Percentiles rank a stretch among this genome's conserved stretches.
Conservation (phyloP, 345 rosid genomes). For the Rubroshorea leprosula region DNA sequence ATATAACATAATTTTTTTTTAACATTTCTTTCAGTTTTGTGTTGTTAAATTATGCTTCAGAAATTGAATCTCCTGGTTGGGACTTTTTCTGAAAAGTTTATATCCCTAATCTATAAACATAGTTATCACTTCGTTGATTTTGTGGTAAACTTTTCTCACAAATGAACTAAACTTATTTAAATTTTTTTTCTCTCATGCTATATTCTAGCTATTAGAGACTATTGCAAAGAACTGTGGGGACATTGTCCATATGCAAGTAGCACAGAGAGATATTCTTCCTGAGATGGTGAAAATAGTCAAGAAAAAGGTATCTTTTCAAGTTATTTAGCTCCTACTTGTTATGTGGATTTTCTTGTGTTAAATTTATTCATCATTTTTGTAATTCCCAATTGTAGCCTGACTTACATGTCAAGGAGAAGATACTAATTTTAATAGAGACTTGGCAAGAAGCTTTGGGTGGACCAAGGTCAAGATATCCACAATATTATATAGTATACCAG, state of each 20-base stretch:
- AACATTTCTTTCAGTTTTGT: too few species aligned
- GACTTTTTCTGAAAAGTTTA: not conserved
- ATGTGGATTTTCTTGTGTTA: constrained; percentile 7
- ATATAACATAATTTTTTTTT: too few species aligned
- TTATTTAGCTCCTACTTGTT: constrained; percentile 9
- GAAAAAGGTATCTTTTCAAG: constrained; percentile 68
- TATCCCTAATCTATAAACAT: not conserved
- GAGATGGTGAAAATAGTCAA: constrained; percentile 91
- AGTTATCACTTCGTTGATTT: constrained; percentile 3
- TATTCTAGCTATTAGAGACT: constrained; percentile 83
- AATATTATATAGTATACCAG: constrained; percentile 93
- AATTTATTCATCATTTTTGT: constrained; percentile 27
- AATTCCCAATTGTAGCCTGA: constrained; percentile 58
- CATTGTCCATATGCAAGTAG: constrained; percentile 99
- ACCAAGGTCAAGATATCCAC: constrained; percentile 96
- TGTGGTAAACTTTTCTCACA: constrained; percentile 7
- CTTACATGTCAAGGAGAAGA: constrained; percentile 90
- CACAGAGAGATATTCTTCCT: constrained; percentile 89
- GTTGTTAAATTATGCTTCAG: too few species aligned
- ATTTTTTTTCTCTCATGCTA: constrained; percentile 20
- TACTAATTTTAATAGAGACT: constrained; percentile 75
- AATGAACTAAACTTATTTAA: constrained; percentile 13
- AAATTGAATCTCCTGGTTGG: too few species aligned
- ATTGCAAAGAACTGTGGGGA: constrained; percentile 97
- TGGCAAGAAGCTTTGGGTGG: constrained; percentile 99